Evolutionary conservation across 2,329 filamentous ascomycete species (phyloP), one percentile per base, ranked within the genome.

Genomic region (Monosporascus sp.): DNA sequence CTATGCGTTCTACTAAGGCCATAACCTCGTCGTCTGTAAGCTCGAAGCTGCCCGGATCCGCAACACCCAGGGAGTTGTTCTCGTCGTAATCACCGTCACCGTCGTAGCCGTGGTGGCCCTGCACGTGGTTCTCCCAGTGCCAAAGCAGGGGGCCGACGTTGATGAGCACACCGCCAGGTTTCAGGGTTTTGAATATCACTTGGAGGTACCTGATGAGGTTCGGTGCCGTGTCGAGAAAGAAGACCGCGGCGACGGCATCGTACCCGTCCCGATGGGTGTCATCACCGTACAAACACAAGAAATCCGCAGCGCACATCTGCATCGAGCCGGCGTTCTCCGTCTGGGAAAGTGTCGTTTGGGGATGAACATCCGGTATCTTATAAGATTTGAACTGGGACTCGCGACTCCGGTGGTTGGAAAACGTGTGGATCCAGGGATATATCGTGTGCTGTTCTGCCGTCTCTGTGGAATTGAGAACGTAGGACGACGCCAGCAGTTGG

Each of bases 151-250:
- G 94, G 0, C 94, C 94, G 24, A 96, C 75, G 65, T 99, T 99
- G 65, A 96, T 81, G 76, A 96, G 89, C 4, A 96, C 64, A 0
- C 94, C 94, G 25, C 88, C 88, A 0, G 83, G 77, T 60, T 81
- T 84, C 48, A 99, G 79, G 64, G 92, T 95, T 65, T 88, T 82
- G 42, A 74, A 75, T 51, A 97, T 89, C 2, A 91, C 86, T 66
- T 96, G 85, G 36, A 99, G 82, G 66, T 99, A 99, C 2, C 88
- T 83, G 51, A 97, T 87, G 34, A 97, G 69, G 67, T 99, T 97
- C 1, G 93, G 92, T 2, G 94, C 94, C 1, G 94, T 99, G 68
- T 99, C 95, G 53, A 99, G 86, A 74, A 99, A 99, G 74, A 97
- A 99, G 11, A 96, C 89, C 3, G 88, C 90, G 0, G 89, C 85